These are phyloP conservation scores for Nasturtium officinale DNA, from an alignment of 345 rosid species.

Conservation along the genomic window DNA sequence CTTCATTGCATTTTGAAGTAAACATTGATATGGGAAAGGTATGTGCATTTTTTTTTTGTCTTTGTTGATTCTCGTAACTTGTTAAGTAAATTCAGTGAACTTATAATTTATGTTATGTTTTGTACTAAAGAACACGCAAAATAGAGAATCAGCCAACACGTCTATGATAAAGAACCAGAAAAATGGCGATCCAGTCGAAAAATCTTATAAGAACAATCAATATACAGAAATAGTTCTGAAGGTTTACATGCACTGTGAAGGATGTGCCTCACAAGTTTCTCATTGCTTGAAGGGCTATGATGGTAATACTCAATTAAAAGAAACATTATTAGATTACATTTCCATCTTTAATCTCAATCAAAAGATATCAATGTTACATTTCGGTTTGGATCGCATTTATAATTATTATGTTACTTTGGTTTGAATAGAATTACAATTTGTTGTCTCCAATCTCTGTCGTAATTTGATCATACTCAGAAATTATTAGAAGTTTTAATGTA, in stretches of 20 bases:
- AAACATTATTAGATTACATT: background rate
- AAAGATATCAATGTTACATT: background rate
- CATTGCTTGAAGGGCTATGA: slow-evolving; percentile 56
- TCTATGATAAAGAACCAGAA: slow-evolving; percentile 16
- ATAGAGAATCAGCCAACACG: slow-evolving; percentile 18
- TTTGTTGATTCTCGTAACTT: background rate
- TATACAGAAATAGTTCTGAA: slow-evolving; percentile 57
- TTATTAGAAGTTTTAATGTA: background rate
- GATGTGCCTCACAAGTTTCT: slow-evolving; percentile 57
- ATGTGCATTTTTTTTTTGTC: background rate
- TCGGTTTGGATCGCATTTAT: background rate
- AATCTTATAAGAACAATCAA: slow-evolving; percentile 28
- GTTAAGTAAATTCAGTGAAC: background rate
- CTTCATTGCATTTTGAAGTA: slow-evolving; percentile 18
- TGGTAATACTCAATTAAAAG: slow-evolving; percentile 42
- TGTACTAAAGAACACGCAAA: slow-evolving; percentile 34
- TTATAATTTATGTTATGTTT: background rate
- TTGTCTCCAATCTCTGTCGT: background rate
- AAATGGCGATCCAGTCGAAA: slow-evolving; percentile 12
- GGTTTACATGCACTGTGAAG: slow-evolving; percentile 72
- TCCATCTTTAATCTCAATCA: background rate
- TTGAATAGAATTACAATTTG: background rate
- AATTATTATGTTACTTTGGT: background rate
- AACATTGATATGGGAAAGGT: slow-evolving; percentile 39
- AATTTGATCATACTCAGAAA: background rate